phyloP scores from a whole-genome alignment of 2,329 filamentous ascomycete genomes.

The Erysiphe pulchra region DNA sequence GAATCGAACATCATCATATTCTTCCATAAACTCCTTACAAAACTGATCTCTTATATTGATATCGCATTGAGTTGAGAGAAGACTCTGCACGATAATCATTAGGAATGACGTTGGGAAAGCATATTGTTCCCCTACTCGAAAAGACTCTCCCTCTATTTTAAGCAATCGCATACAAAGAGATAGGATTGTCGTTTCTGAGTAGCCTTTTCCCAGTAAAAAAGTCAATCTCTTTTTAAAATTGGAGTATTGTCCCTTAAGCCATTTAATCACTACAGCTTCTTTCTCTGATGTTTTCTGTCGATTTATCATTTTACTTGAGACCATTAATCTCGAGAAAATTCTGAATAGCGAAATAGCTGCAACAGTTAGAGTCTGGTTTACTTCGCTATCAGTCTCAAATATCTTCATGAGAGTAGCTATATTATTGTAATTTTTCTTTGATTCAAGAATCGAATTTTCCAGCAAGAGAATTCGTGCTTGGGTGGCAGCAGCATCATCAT shows the following conservation, averaged over 20 bases:
- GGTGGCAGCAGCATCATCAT: constrained; percentile 23
- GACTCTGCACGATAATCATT: constrained; percentile 30
- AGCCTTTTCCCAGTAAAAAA: constrained; percentile 30
- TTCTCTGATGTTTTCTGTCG: constrained; percentile 42
- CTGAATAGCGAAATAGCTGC: constrained; percentile 64
- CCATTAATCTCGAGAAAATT: constrained; percentile 60
- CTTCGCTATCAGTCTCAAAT: constrained; percentile 22
- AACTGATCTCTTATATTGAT: constrained; percentile 45
- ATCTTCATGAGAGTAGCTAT: constrained; percentile 46
- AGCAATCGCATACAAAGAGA: constrained; percentile 62
- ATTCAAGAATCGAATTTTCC: constrained; percentile 61
- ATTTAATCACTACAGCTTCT: constrained; percentile 46
- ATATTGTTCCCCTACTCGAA: constrained; percentile 34
- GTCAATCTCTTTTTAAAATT: constrained; percentile 44
- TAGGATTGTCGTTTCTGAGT: constrained; percentile 44
- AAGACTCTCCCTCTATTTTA: constrained; percentile 47
- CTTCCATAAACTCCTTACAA: constrained; percentile 48
- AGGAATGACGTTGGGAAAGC: constrained; percentile 46
- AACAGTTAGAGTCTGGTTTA: constrained; percentile 31
- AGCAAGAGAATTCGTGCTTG: constrained; percentile 45
- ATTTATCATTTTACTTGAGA: constrained; percentile 41
- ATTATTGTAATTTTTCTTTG: constrained; percentile 78
- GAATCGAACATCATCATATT: constrained; percentile 65
- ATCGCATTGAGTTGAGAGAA: constrained; percentile 31
- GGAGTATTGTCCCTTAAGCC: constrained; percentile 50